Evolutionary conservation across 2,329 filamentous ascomycete genomes (phyloP).

Genomic region (Xylaria sp.): DNA sequence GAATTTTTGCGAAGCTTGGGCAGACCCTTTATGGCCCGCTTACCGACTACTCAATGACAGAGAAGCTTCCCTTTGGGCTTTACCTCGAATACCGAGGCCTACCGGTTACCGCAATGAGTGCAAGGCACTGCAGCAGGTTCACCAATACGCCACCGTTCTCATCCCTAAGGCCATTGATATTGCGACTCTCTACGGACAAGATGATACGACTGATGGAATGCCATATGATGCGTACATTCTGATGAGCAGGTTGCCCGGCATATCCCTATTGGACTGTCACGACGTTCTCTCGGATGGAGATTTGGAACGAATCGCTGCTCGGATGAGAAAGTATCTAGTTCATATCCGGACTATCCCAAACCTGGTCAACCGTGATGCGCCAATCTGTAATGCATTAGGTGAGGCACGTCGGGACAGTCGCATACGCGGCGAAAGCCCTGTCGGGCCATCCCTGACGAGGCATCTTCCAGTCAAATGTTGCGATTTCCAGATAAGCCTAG

Average conservation of each 20-base stretch:
- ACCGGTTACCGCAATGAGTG: conserved; percentile 44
- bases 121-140: conserved; percentile 46
- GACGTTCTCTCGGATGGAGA: conserved; percentile 47
- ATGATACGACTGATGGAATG: background rate
- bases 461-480: conserved; percentile 49
- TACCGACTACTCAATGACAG: conserved; percentile 28
- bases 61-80: conserved; percentile 49
- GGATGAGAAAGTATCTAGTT: conserved; percentile 44
- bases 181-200: conserved; percentile 9
- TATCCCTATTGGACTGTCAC: conserved; percentile 39
- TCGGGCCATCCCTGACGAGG: conserved; percentile 49
- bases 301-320: conserved; percentile 36
- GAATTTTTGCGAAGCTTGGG: conserved; percentile 39
- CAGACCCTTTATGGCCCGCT: conserved; percentile 37
- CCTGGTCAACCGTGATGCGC: conserved; percentile 20
- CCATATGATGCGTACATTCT: conserved; percentile 38
- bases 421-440: conserved; percentile 39
- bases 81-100: conserved; percentile 46
- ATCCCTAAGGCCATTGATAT: conserved; percentile 46
- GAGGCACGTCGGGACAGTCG: conserved; percentile 46
- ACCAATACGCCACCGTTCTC: conserved; percentile 46
- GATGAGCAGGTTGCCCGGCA: conserved; percentile 40
- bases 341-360: conserved; percentile 48
- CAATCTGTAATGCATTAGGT: conserved; percentile 50
- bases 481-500: conserved; percentile 48